Conservation (phyloP, 768 basidiomycete genomes). For the Kwoniella shandongensis region DNA sequence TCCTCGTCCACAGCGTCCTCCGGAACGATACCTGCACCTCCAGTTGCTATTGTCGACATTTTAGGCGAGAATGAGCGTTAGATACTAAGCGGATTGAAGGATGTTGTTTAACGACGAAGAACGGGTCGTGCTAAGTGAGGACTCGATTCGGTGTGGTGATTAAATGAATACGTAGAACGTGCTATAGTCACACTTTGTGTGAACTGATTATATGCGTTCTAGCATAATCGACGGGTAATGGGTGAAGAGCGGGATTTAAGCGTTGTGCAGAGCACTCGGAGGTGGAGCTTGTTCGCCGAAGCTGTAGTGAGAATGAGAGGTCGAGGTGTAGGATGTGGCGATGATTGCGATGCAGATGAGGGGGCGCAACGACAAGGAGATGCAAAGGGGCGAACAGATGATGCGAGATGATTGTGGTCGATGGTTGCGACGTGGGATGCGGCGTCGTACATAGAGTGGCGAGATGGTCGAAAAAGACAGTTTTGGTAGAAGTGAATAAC, state of each 20-base stretch:
- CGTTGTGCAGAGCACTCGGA: neutral
- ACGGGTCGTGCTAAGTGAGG: too few species aligned
- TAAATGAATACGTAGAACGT: too few species aligned
- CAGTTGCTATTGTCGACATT: constrained; percentile 6
- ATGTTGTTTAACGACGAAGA: too few species aligned
- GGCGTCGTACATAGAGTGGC: too few species aligned
- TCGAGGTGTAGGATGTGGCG: too few species aligned
- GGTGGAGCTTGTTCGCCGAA: neutral
- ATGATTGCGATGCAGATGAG: too few species aligned
- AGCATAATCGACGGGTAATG: neutral
- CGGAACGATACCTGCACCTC: constrained; percentile 16
- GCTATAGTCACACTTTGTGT: constrained; percentile 1
- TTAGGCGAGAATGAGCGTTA: neutral
- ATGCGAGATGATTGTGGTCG: too few species aligned
- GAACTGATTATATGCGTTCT: neutral
- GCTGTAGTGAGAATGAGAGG: neutral
- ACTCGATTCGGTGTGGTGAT: too few species aligned
- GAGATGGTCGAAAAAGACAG: neutral
- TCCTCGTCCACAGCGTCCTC: constrained; percentile 21
- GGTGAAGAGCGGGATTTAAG: neutral
- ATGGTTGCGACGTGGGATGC: too few species aligned
- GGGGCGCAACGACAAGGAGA: too few species aligned
- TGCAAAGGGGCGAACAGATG: too few species aligned
- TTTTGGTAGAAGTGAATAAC: neutral
- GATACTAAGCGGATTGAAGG: too few species aligned